Evolutionary conservation across 257 asterid genomes (phyloP), one percentile per base, ranked within the genome.

Genomic region (Sherardia arvensis): DNA sequence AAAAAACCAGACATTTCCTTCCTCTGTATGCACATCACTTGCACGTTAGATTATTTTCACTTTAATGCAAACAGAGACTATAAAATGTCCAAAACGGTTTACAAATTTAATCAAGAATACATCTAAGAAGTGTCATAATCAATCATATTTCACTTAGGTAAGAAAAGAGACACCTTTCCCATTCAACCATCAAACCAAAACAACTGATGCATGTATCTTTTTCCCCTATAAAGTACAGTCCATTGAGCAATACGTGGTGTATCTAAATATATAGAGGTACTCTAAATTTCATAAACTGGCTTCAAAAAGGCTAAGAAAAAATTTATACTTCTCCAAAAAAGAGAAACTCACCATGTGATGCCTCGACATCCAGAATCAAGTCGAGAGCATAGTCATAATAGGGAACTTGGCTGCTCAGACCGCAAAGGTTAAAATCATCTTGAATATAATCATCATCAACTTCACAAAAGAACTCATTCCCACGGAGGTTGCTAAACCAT

Each of bases 401-500:
- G 7, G 84, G 86, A 61, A 83, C 67, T 60, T 78, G 88, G 70
- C 80, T 62, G 74, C 86, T 78, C 70, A 83, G 68, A 47, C 88
- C 86, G 4, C 88, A 83, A 17, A 83, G 80, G 67, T 83, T 80
- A 61, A 82, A 82, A 66, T 79, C 85, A 71, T 82, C 87, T 74
- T 82, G 87, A 68, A 82, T 79, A 71, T 82, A 82, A 45, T 82
- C 87, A 62, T 82, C 87, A 27, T 82, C 87, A 70, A 79, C 77
- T 66, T 82, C 87, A 59, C 84, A 81, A 76, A 76, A 81, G 62
- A 79, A 79, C 69, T 82, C 87, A 70, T 82, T 82, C 14, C 88
- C 82, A 22, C 88, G 83, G 34, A 83, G 76, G 62, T 74, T 77
- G 78, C 88, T 80, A 58, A 80, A 83, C 86, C 88, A 80, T 47